Base-by-base conservation (phyloP, 2,329 filamentous ascomycete genomes). In the Alternaria sp. region DNA sequence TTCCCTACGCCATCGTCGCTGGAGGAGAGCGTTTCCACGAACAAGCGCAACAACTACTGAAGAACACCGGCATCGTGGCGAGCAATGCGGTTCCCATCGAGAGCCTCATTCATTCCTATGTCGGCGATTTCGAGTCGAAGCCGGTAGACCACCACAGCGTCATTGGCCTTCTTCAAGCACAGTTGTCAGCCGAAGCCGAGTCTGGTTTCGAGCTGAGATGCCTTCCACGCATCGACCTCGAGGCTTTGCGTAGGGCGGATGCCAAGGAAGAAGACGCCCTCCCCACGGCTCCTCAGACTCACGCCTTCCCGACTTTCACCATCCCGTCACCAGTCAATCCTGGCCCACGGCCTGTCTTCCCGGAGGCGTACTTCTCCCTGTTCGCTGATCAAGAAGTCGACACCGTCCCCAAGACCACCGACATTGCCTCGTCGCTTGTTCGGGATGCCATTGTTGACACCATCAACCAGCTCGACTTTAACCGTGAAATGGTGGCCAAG, bases 1-100 rank as follows among this genome's bases (percentile, higher is more conserved):
- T 99, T 62, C 95, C 96, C 0, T 99, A 98, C 79, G 90, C 91
- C 4, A 84, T 86, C 4, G 88, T 89, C 53, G 70, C 76, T 6
- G 73, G 76, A 30, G 78, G 76, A 40, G 67, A 54, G 43, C 70
- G 69, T 17, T 77, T 75, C 58, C 90, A 91, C 74, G 88, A 90
- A 71, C 86, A 91, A 68, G 93, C 93, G 3, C 85, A 87, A 1
- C 89, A 92, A 50, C 84, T 98, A 57, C 89, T 99, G 77, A 92
- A 96, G 68, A 97, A 96, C 84, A 98, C 96, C 2, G 94, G 96
- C 59, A 93, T 98, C 68, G 96, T 98, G 72, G 93, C 95, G 11
- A 92, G 91, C 3, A 93, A 96, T 66, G 91, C 92, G 11, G 93
- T 97, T 77, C 87, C 91, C 3, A 85, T 98, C 36, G 94, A 97